phyloP scores from a whole-genome alignment of 2,329 filamentous ascomycete genomes.

The Aspergillus ochraceoroseus region DNA sequence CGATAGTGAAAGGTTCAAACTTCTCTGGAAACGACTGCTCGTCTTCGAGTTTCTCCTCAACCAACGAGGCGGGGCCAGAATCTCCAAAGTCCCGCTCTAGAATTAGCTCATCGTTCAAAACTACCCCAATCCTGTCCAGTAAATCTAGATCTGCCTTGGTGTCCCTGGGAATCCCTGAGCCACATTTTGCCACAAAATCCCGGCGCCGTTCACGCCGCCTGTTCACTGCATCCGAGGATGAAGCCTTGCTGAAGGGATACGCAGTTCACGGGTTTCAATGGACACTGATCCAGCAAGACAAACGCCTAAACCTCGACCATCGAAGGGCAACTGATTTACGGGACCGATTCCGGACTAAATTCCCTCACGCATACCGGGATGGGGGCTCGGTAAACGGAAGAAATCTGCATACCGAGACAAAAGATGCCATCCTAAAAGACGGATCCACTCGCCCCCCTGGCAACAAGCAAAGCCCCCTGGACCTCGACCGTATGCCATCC shows the following conservation, averaged over 20 bases:
- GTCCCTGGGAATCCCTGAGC: constrained; percentile 47
- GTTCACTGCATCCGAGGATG: constrained; percentile 56
- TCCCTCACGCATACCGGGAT: constrained; percentile 52
- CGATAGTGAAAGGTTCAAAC: constrained; percentile 15
- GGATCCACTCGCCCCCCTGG: constrained; percentile 8
- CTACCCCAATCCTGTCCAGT: constrained; percentile 28
- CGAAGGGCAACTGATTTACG: constrained; percentile 56
- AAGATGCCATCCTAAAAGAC: constrained; percentile 7
- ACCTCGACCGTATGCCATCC: constrained; percentile 10
- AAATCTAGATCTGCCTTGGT: constrained; percentile 33
- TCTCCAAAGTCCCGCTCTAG: constrained; percentile 13
- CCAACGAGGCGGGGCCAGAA: constrained; percentile 16
- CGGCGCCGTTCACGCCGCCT: constrained; percentile 51
- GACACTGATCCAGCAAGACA: constrained; percentile 56
- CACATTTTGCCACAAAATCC: constrained; percentile 45
- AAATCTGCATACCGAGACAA: constrained; percentile 18
- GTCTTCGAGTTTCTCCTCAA: constrained; percentile 20
- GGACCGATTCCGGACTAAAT: constrained; percentile 58
- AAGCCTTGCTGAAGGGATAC: constrained; percentile 55
- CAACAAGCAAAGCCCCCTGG: constrained; percentile 16
- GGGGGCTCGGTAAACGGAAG: constrained; percentile 40
- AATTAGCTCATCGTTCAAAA: constrained; percentile 22
- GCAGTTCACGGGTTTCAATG: constrained; percentile 56
- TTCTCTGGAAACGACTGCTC: constrained; percentile 18
- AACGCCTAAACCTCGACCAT: constrained; percentile 47